Evolutionary conservation across 73 alveolate genomes (phyloP).

Genomic region (Symbiodinium natans): DNA sequence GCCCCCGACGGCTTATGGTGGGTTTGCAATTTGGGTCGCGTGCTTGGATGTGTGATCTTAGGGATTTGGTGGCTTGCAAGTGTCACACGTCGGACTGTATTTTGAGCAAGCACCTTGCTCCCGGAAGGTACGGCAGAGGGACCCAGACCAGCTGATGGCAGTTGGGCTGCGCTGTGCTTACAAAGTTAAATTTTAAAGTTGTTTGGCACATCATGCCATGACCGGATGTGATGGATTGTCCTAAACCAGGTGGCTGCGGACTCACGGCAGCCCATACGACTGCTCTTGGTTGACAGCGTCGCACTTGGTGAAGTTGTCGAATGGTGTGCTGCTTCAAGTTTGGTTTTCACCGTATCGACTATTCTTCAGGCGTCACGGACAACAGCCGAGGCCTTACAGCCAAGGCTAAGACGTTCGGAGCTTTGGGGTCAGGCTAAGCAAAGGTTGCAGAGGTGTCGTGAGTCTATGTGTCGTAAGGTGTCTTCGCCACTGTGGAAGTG

Average conservation of each 20-base stretch:
- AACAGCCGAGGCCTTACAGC: background rate
- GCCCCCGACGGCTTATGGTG: constrained; percentile 79
- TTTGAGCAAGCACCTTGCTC: background rate
- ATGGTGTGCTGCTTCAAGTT: too few relatives aligned
- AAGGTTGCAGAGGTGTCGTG: background rate
- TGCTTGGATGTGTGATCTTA: background rate
- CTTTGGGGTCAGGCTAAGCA: too few relatives aligned
- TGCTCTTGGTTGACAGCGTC: constrained; percentile 85
- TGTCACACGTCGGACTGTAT: background rate
- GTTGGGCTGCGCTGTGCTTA: background rate
- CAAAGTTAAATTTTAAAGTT: too few relatives aligned
- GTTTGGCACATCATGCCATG: background rate
- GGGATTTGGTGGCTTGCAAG: background rate
- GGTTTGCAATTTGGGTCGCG: constrained; percentile 56
- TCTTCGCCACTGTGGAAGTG: constrained; percentile 76
- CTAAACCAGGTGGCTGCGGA: constrained; percentile 54
- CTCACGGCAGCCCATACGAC: constrained; percentile 40
- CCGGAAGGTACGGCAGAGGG: background rate
- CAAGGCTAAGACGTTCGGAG: background rate
- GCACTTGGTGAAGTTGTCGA: too few relatives aligned
- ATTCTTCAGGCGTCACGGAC: too few relatives aligned
- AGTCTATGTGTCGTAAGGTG: background rate
- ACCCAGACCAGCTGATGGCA: background rate
- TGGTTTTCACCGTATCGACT: too few relatives aligned
- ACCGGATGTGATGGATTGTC: too few relatives aligned